Conservation (phyloP, 306 rosid genomes). For the Malus sieversii region DNA sequence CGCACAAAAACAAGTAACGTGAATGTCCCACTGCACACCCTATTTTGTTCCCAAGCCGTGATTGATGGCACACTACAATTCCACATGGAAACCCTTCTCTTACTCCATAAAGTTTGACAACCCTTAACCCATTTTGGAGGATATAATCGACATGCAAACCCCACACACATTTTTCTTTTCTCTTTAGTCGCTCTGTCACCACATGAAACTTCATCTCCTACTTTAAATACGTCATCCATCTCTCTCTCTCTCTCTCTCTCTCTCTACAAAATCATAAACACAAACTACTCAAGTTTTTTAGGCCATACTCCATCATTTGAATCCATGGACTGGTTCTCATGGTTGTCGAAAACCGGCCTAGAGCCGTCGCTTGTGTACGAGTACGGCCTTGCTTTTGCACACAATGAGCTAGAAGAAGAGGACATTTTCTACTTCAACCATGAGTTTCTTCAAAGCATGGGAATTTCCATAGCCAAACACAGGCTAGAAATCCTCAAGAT, state of each 20-base stretch:
- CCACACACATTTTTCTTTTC: constrained; percentile 25
- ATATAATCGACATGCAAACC: constrained; percentile 42
- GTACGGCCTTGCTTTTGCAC: constrained; percentile 71
- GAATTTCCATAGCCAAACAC: constrained; percentile 92
- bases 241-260: background rate
- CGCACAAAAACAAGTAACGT: constrained; percentile 20
- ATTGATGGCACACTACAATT: constrained; percentile 44
- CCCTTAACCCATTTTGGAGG: constrained; percentile 34
- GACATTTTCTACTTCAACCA: constrained; percentile 81
- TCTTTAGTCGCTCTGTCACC: constrained; percentile 42
- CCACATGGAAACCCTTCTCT: constrained; percentile 34
- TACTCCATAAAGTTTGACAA: constrained; percentile 20
- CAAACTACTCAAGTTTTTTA: background rate
- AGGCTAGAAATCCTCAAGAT: constrained; percentile 85
- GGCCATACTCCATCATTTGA: constrained; percentile 8
- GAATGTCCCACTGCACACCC: constrained; percentile 9
- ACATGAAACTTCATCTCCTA: constrained; percentile 13
- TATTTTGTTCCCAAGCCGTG: constrained; percentile 40
- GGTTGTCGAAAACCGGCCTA: constrained; percentile 74
- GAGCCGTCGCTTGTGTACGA: constrained; percentile 76
- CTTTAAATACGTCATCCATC: background rate
- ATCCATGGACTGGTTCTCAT: constrained; percentile 91
- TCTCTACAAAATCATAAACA: background rate
- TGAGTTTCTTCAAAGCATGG: constrained; percentile 94
- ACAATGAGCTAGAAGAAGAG: constrained; percentile 87